Evolutionary conservation across 768 basidiomycete species (phyloP).

Genomic region (Obba rivulosa): DNA sequence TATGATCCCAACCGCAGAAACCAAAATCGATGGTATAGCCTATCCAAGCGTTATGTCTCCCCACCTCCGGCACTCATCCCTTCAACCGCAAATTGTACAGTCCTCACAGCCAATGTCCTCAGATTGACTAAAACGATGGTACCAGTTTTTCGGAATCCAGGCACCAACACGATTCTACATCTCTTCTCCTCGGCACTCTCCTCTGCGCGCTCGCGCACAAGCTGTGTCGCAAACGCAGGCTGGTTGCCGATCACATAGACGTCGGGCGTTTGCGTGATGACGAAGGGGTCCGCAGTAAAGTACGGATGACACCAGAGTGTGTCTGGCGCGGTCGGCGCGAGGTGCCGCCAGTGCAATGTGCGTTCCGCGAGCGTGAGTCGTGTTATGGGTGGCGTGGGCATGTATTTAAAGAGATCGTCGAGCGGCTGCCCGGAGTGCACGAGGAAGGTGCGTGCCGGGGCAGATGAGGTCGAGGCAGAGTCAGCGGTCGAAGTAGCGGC

Average conservation of each 20-base stretch:
- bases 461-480: conserved; percentile 11
- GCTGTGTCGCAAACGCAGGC: conserved; percentile 68
- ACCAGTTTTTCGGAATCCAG: conserved; percentile 76
- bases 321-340: conserved; percentile 98
- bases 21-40: no score
- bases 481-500: conserved; percentile 2
- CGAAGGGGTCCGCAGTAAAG: conserved; percentile 81
- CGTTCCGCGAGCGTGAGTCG: conserved; percentile 68
- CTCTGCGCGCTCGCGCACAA: conserved; percentile 39
- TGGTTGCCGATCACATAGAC: conserved; percentile 93
- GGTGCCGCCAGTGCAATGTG: conserved; percentile 89
- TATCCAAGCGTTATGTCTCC: conserved; percentile 4
- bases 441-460: conserved; percentile 52
- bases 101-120: conserved; percentile 65
- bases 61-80: conserved; percentile 25
- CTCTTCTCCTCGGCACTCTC: conserved; percentile 21
- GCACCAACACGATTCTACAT: conserved; percentile 77
- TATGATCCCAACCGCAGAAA: no score
- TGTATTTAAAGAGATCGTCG: conserved; percentile 94
- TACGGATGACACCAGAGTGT: conserved; percentile 99
- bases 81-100: conserved; percentile 48
- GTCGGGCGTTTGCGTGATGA: conserved; percentile 80
- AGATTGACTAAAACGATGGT: conserved; percentile 76
- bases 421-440: conserved; percentile 90
- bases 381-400: conserved; percentile 66